Percentiles rank a stretch among this genome's conserved stretches.
Conservation (phyloP, 768 basidiomycete species). For the Mycena polygramma region DNA sequence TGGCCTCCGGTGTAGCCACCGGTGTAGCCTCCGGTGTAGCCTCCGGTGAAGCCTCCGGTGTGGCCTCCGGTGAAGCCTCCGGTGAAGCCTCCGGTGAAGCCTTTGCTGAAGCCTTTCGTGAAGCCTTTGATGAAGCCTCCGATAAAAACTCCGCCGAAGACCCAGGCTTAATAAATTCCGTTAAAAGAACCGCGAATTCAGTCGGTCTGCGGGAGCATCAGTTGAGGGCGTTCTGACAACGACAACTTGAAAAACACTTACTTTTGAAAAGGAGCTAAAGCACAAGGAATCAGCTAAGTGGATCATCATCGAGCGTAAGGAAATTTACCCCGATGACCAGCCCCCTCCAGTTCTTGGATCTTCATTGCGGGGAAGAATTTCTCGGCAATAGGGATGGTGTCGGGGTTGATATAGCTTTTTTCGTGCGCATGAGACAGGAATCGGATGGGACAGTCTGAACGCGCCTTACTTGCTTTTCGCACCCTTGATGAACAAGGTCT, state of each 20-base stretch:
- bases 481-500: conserved; percentile 83
- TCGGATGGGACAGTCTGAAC: too few relatives aligned
- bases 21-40: too few relatives aligned
- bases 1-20: too few relatives aligned
- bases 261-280: conserved; percentile 84
- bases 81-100: too few relatives aligned
- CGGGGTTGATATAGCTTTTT: conserved; percentile 79
- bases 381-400: conserved; percentile 72
- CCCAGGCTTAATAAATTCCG: conserved; percentile 27
- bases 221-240: background rate
- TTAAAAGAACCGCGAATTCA: conserved; percentile 28
- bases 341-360: conserved; percentile 70
- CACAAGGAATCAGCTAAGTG: conserved; percentile 5
- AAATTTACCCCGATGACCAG: conserved; percentile 88
- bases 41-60: too few relatives aligned
- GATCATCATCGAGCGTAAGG: background rate
- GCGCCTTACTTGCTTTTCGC: conserved; percentile 73
- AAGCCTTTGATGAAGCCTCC: too few relatives aligned
- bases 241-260: conserved; percentile 41
- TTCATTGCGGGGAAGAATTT: conserved; percentile 81
- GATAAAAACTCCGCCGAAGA: background rate
- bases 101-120: too few relatives aligned
- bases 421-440: too few relatives aligned
- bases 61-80: too few relatives aligned
- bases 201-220: conserved; percentile 15